Evolutionary conservation across 2,329 filamentous ascomycete genomes (phyloP).

Genomic region (Fusarium guadeloupense): DNA sequence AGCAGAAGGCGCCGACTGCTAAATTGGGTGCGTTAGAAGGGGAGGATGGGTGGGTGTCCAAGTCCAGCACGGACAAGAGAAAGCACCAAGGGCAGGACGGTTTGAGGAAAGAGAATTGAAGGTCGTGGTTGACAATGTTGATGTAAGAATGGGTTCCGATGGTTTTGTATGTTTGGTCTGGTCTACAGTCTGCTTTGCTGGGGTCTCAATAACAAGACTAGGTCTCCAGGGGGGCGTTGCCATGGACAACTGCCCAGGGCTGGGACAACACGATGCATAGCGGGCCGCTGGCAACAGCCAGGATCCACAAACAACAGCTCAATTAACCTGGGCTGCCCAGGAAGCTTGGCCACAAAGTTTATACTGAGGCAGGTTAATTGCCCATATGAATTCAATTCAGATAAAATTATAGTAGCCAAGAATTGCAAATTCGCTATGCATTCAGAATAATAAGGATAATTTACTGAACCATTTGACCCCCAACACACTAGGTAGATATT

Average conservation of each 20-base stretch:
- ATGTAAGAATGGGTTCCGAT: constrained; percentile 41
- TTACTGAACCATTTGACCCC: no score
- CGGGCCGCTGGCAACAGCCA: constrained; percentile 1
- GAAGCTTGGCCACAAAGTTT: background rate
- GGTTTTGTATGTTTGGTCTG: constrained; percentile 45
- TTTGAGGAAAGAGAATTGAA: constrained; percentile 33
- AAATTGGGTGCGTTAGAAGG: constrained; percentile 15
- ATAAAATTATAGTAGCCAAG: no score
- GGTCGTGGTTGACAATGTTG: constrained; percentile 35
- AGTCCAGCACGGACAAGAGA: constrained; percentile 32
- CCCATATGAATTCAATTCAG: no score
- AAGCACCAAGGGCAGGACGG: constrained; percentile 25
- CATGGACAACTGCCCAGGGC: constrained; percentile 29
- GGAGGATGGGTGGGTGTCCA: constrained; percentile 10
- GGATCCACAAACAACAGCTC: background rate
- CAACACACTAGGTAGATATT: background rate
- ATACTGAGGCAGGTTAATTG: background rate
- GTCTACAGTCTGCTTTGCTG: constrained; percentile 40
- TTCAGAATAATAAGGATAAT: no score
- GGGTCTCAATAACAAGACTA: background rate
- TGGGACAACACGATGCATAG: background rate
- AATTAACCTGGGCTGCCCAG: background rate
- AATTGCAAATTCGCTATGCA: no score
- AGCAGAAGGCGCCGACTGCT: constrained; percentile 18
- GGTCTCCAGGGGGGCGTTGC: constrained; percentile 6